Evolutionary conservation across 306 rosid species (phyloP), one percentile per base, ranked within the genome.

Genomic region (Quercus robur): DNA sequence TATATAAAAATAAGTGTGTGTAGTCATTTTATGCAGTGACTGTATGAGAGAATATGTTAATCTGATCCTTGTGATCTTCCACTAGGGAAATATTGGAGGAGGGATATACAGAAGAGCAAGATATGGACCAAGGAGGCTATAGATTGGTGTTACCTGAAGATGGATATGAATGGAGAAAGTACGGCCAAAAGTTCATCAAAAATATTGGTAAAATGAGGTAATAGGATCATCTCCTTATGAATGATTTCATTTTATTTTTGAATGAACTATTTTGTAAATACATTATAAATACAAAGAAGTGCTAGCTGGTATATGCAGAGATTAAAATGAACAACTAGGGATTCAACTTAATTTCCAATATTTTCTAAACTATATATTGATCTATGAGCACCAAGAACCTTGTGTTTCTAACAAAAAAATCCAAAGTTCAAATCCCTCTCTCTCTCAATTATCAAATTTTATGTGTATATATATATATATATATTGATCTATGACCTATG

Each of bases 151-250:
- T 35, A 9, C 72, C 72, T 18, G 72, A 68, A 68, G 72, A 68
- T 68, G 72, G 72, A 3, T 68, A 68, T n/a, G 52, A 68, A 35
- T 68, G 72, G 72, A 19, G n/a, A n/a, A 68, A 68, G 18, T 68
- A 68, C 35, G 72, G 52, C 26, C 52, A 68, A 4, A 68, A 68
- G 72, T 68, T 35, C 72, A 68, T 68, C 0, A 68, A n/a, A 19
- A 68, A 35, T 68, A 35, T 68, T 18, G 72, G 72, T 21, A 68
- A 68, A 68, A 14, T 33, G 52, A 68, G 52, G 72, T 66, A 30
- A 6, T 8, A 41, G 9, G 44, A 31, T 4, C 3, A 1, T 25
- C 8, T 3, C 2, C 4, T 20, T 5, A 5, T 0, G 13, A 14
- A 61, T 2, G 35, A 13, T 61, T 12, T 26, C 19, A 61, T 61